Evolutionary conservation across 2,329 filamentous ascomycete genomes (phyloP).

Genomic region (Aspergillus niger): DNA sequence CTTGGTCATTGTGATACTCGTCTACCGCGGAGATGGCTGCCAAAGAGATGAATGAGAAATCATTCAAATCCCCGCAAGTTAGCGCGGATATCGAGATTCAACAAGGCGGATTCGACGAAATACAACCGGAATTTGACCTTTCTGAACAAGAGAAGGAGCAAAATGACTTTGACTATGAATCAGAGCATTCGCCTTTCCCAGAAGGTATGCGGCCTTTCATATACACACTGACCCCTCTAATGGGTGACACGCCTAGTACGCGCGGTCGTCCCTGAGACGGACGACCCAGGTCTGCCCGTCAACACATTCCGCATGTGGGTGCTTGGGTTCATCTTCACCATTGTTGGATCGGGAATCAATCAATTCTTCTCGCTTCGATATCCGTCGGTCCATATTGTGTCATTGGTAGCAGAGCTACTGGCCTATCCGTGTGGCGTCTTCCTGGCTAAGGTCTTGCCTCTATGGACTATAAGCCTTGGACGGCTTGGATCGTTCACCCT

Average conservation of each 20-base stretch:
- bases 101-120: slow-evolving; percentile 15
- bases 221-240: neutral
- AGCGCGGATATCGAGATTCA: slow-evolving; percentile 18
- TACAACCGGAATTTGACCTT: neutral
- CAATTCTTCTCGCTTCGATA: slow-evolving; percentile 53
- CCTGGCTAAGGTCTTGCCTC: slow-evolving; percentile 43
- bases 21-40: slow-evolving; percentile 13
- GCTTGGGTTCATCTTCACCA: slow-evolving; percentile 44
- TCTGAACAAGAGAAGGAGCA: slow-evolving; percentile 12
- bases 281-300: slow-evolving; percentile 31
- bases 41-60: slow-evolving; percentile 9
- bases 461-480: slow-evolving; percentile 31
- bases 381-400: slow-evolving; percentile 49
- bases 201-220: slow-evolving; percentile 18
- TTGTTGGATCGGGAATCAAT: slow-evolving; percentile 51
- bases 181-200: slow-evolving; percentile 29
- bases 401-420: slow-evolving; percentile 49
- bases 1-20: neutral
- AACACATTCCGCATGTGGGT: slow-evolving; percentile 45
- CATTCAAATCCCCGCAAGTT: slow-evolving; percentile 1
- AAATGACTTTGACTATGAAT: slow-evolving; percentile 27
- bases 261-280: slow-evolving; percentile 32
- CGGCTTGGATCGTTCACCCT: slow-evolving; percentile 26
- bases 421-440: slow-evolving; percentile 47
- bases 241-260: slow-evolving; percentile 17